phyloP scores from a whole-genome alignment of 345 rosid genomes.

The Triadica sebifera region DNA sequence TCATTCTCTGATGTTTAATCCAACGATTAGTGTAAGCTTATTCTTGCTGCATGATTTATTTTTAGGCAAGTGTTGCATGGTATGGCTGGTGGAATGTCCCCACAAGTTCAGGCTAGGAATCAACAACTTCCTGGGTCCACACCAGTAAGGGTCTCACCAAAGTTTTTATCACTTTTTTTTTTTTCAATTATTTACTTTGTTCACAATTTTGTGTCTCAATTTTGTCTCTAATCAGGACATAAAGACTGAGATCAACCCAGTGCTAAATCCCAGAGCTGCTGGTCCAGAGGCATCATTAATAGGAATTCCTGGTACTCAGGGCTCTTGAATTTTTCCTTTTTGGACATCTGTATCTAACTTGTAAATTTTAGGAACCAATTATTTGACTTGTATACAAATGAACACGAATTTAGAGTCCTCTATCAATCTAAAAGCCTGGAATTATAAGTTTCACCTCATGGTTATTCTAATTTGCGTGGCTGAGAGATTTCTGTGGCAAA shows the following conservation, averaged over 20 bases:
- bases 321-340: constrained; percentile 8
- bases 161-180: constrained; percentile 19
- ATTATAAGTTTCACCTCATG: background rate
- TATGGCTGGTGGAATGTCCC: constrained; percentile 75
- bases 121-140: constrained; percentile 81
- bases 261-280: constrained; percentile 76
- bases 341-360: constrained; percentile 7
- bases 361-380: constrained; percentile 8
- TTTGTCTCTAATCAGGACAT: constrained; percentile 65
- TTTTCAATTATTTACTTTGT: constrained; percentile 1
- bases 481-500: constrained; percentile 17
- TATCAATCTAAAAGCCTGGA: background rate
- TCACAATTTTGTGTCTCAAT: constrained; percentile 13
- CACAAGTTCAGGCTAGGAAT: constrained; percentile 82
- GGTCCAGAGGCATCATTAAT: constrained; percentile 89
- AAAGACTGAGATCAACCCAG: constrained; percentile 83
- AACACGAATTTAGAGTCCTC: background rate
- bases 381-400: constrained; percentile 4
- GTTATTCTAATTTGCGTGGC: constrained; percentile 1
- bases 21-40: background rate
- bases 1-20: background rate
- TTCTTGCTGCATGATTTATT: constrained; percentile 18
- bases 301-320: constrained; percentile 75
- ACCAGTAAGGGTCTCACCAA: constrained; percentile 44
- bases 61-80: constrained; percentile 95